These are phyloP conservation scores for Triticum monococcum DNA, from an alignment of 176 grass and related monocot genomes.

Conservation along the genomic window DNA sequence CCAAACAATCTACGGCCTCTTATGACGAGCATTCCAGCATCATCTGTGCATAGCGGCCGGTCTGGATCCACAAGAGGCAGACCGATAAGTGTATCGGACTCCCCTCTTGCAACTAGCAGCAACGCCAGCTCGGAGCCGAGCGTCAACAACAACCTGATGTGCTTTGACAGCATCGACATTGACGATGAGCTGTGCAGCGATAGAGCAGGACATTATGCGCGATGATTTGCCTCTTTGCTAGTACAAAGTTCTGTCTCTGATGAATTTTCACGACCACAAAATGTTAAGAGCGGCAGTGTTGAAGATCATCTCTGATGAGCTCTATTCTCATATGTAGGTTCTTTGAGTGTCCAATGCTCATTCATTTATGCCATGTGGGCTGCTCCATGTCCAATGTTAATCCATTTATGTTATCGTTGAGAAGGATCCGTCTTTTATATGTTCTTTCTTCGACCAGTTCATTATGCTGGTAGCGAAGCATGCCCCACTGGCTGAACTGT, in stretches of 20 bases:
- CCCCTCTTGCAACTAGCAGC: slow-evolving; percentile 91
- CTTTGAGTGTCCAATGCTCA: slow-evolving; percentile 31
- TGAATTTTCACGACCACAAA: slow-evolving; percentile 16
- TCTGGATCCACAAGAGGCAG: slow-evolving; percentile 75
- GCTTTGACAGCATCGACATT: slow-evolving; percentile 65
- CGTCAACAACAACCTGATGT: slow-evolving; percentile 82
- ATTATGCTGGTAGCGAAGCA: background rate
- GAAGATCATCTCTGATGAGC: slow-evolving; percentile 22
- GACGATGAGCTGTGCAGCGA: slow-evolving; percentile 74
- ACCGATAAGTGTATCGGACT: slow-evolving; percentile 62
- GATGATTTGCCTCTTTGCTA: slow-evolving; percentile 33
- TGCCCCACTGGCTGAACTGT: background rate
- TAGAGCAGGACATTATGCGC: slow-evolving; percentile 39
- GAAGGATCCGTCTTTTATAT: slow-evolving; percentile 13
- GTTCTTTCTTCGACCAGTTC: background rate
- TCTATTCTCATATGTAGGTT: slow-evolving; percentile 36
- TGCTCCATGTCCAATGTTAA: slow-evolving; percentile 29
- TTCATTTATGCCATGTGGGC: slow-evolving; percentile 36
- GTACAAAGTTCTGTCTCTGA: slow-evolving; percentile 28
- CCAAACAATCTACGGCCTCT: slow-evolving; percentile 84
- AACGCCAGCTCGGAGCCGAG: slow-evolving; percentile 89
- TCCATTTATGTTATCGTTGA: slow-evolving; percentile 19
- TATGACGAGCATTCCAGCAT: slow-evolving; percentile 90
- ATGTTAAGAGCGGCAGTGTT: slow-evolving; percentile 25
- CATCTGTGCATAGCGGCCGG: slow-evolving; percentile 78